phyloP scores from a whole-genome alignment of 768 basidiomycete species.

The Holtermannia corniformis region DNA sequence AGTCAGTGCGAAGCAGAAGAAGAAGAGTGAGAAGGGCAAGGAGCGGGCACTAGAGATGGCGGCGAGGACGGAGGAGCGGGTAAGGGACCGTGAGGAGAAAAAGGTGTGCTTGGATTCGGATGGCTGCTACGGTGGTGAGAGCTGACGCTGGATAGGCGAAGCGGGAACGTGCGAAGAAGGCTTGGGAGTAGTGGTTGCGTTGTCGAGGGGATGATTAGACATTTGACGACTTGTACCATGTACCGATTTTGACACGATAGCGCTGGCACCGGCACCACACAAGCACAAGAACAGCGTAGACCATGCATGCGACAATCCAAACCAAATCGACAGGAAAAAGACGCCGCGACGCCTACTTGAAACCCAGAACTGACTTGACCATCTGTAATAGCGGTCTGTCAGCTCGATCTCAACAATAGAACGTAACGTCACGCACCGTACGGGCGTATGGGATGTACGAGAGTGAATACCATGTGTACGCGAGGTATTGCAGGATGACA shows the following conservation, averaged over 20 bases:
- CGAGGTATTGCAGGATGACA: conserved; percentile 82
- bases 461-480: conserved; percentile 60
- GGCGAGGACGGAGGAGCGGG: conserved; percentile 20
- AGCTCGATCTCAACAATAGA: no score
- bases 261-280: no score
- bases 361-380: not conserved
- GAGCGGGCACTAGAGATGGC: conserved; percentile 28
- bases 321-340: not conserved
- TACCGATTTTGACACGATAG: no score
- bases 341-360: not conserved
- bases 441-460: conserved; percentile 85
- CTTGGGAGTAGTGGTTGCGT: conserved; percentile 24
- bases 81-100: conserved; percentile 26
- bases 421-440: conserved; percentile 18
- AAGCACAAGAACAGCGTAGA: not conserved
- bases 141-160: conserved; percentile 14
- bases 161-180: conserved; percentile 30
- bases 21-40: conserved; percentile 20
- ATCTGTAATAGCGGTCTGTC: no score
- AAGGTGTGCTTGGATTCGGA: conserved; percentile 20
- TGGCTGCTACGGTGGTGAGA: not conserved
- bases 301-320: not conserved
- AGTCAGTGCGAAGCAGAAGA: conserved; percentile 19
- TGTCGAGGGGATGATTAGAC: not conserved
- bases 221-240: no score